Evolutionary conservation across 768 basidiomycete species (phyloP), one percentile per base, ranked within the genome.

Genomic region (Mycena albidolilacea): DNA sequence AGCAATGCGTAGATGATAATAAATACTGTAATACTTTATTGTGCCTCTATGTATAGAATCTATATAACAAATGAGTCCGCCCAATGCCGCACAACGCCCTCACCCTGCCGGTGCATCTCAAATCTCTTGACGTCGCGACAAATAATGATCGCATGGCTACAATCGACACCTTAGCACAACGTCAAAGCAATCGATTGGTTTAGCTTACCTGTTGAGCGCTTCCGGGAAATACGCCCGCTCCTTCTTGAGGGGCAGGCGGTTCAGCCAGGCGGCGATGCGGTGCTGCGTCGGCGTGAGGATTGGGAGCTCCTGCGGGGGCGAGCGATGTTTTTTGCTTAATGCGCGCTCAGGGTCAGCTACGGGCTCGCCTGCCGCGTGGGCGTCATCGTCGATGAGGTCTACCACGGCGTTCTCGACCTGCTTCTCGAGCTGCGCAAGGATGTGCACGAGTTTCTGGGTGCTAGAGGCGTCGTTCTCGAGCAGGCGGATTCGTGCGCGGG

Each of bases 171-270:
- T 30, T 30, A 30, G 30, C 30, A 2, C 30, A 30, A 30, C 30
- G 30, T 30, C 30, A 30, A 30, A 30, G 30, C 30, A 30, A 30
- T 30, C 30, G 30, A 30, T 30, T 30, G 30, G 4, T 30, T 30
- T 4, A 30, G 30, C 30, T 30, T 3, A 30, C 30, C 30, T 83
- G 77, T 95, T 95, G 48, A 81, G 78, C 30, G 91, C 85, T 1
- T 82, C 82, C 21, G 85, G 81, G 75, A 95, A 91, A 78, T 89
- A 94, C 21, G 88, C 92, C 21, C 88, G 80, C 75, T 93, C 88
- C 81, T 95, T 96, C 84, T 90, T 87, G 59, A 96, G 78, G 0
- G 93, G 93, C 12, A 96, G 86, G 54, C 83, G 84, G 80, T 95
- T 95, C 48, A 96, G 84, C 80, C 85, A 87, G 7, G 81, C 81